Evolutionary conservation across 331 rosid species (phyloP).

Genomic region (Quercus tomentella): DNA sequence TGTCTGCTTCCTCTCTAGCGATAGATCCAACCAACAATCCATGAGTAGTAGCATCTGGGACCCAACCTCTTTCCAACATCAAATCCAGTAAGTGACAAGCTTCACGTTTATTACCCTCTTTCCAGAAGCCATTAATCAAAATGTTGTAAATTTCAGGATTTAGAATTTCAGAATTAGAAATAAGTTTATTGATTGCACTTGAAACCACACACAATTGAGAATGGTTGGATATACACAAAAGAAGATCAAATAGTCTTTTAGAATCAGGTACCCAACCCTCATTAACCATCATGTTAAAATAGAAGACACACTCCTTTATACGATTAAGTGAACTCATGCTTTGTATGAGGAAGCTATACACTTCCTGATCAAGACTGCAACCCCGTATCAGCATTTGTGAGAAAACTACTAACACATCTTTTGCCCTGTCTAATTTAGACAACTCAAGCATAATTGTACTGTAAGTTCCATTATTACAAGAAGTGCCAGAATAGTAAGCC

Average conservation of each 20-base stretch:
- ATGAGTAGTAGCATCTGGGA: constrained; percentile 75
- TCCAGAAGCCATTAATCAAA: constrained; percentile 69
- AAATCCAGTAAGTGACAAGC: constrained; percentile 57
- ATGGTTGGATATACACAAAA: constrained; percentile 45
- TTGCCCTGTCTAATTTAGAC: constrained; percentile 34
- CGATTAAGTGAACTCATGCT: constrained; percentile 46
- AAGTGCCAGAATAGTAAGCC: constrained; percentile 53
- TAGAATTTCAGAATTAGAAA: constrained; percentile 28
- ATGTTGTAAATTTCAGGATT: constrained; percentile 47
- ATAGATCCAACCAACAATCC: constrained; percentile 65
- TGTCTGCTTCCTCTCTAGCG: constrained; percentile 28
- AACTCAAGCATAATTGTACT: constrained; percentile 47
- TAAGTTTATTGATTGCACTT: constrained; percentile 42
- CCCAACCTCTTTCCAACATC: constrained; percentile 88
- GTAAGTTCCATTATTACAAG: constrained; percentile 42
- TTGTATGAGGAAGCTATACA: constrained; percentile 58
- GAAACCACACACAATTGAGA: constrained; percentile 48
- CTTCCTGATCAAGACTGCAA: constrained; percentile 44
- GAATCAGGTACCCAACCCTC: constrained; percentile 64
- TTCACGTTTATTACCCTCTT: constrained; percentile 57
- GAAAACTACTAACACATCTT: constrained; percentile 38
- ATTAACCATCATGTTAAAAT: constrained; percentile 62
- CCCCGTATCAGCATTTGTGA: constrained; percentile 66
- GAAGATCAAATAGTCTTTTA: constrained; percentile 43
- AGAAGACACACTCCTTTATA: constrained; percentile 39